Evolutionary conservation across 306 rosid genomes (phyloP).

Genomic region (Quercus variabilis): DNA sequence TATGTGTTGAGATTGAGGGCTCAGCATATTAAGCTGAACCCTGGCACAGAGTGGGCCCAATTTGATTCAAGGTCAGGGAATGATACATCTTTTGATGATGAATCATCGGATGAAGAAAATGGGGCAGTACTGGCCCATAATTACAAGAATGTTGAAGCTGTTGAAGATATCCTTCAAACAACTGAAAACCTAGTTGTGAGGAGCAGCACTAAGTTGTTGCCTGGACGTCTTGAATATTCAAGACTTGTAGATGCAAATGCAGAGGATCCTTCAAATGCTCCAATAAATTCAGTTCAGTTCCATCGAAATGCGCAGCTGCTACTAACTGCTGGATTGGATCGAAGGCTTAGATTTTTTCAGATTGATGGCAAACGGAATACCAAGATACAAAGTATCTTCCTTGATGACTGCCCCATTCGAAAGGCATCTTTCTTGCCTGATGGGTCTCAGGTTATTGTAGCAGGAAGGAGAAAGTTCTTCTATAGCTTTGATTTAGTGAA

Average conservation of each 20-base stretch:
- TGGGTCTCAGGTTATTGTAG: slow-evolving; percentile 81
- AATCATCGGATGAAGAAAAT: slow-evolving; percentile 67
- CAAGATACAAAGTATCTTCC: slow-evolving; percentile 49
- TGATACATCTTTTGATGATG: slow-evolving; percentile 39
- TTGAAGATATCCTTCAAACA: too few species aligned
- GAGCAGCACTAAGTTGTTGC: too few species aligned
- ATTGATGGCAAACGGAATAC: slow-evolving; percentile 61
- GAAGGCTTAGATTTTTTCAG: slow-evolving; percentile 74
- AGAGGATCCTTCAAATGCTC: slow-evolving; percentile 67
- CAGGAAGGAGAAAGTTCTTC: slow-evolving; percentile 48
- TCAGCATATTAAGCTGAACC: slow-evolving; percentile 80
- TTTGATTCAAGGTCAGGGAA: slow-evolving; percentile 33
- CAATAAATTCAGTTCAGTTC: slow-evolving; percentile 76
- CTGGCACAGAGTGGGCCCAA: slow-evolving; percentile 78
- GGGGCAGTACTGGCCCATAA: slow-evolving; percentile 37
- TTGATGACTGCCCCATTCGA: slow-evolving; percentile 74
- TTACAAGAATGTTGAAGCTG: slow-evolving; percentile 24
- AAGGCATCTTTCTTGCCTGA: slow-evolving; percentile 83
- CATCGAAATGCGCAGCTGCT: slow-evolving; percentile 82
- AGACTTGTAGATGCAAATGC: too few species aligned
- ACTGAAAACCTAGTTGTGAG: too few species aligned
- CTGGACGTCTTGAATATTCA: too few species aligned
- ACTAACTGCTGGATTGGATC: slow-evolving; percentile 79
- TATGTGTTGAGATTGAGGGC: slow-evolving; percentile 88
- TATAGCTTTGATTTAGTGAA: too few species aligned